Evolutionary conservation across 2,329 filamentous ascomycete genomes (phyloP), one percentile per base, ranked within the genome.

Genomic region (Aspergillus intermedius): DNA sequence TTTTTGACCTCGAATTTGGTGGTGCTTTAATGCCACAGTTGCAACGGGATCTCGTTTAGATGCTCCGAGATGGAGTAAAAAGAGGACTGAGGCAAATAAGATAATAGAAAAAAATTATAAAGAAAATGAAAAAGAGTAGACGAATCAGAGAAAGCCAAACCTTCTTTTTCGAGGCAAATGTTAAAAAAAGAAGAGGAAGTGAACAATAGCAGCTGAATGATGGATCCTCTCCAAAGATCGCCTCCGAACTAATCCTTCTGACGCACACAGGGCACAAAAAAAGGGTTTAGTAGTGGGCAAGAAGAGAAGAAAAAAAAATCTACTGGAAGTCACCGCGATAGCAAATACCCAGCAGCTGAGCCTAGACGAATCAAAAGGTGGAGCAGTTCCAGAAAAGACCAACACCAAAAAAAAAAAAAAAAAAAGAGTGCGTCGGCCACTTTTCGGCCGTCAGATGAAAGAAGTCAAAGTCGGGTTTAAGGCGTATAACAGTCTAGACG

Each of bases 401-500:
- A 37, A 12, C 17, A 19, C 17, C 17, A 13, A 13, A 37, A n/a
- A 12, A 5, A 5, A 15, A 15, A 15, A 37, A n/a, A 37, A 17
- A n/a, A 2, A 13, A 15, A 13, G 46, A 46, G 48, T 48, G 46
- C 49, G 44, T 42, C 51, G 53, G 54, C 47, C 51, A 54, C 50
- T 53, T 52, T 55, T 55, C 55, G 49, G 54, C 51, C 51, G 52
- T 58, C 49, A 49, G 54, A 55, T 65, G 58, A 50, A 49, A 40
- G 21, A 22, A 22, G 21, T 22, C 21, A 22, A 22, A 56, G 44
- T 45, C 56, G 52, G 52, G 51, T 54, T 60, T 57, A 51, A 37
- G n/a, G 7, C 48, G 52, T 54, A 49, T 56, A 56, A 64, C 58
- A 56, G 57, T 54, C 49, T 55, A 52, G 59, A 59, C 56, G 58